Evolutionary conservation across 2,329 filamentous ascomycete species (phyloP).

Genomic region (Teratosphaeria destructans): DNA sequence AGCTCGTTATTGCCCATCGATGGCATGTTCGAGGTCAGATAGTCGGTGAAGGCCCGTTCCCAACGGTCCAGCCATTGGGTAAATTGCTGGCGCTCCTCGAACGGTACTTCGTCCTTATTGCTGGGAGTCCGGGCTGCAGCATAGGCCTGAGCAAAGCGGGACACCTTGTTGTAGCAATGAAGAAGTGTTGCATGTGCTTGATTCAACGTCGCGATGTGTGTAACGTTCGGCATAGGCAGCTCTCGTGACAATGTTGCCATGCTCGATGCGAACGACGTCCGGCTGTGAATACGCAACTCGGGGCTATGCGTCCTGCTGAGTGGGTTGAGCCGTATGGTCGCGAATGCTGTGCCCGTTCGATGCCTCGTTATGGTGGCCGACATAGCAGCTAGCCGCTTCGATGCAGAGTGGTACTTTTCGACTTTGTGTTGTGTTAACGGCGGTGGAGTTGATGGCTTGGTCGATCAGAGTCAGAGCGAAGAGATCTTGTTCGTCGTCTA

Average conservation of each 20-base stretch:
- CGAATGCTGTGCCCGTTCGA: background rate
- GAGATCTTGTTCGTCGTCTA: background rate
- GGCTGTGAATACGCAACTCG: background rate
- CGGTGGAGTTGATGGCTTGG: background rate
- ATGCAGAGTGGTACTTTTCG: background rate
- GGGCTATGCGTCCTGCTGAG: background rate
- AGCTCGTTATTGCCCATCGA: constrained; percentile 19
- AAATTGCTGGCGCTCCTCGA: constrained; percentile 11
- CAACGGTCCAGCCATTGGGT: constrained; percentile 23
- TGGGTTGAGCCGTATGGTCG: background rate
- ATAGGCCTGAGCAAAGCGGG: background rate
- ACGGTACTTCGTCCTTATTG: background rate
- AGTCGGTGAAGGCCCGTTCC: constrained; percentile 22
- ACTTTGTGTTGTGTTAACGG: background rate
- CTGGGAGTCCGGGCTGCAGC: background rate
- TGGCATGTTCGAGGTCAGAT: constrained; percentile 17
- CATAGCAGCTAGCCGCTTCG: background rate
- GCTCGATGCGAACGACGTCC: background rate
- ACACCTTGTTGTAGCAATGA: constrained; percentile 20
- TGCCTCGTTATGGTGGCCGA: background rate
- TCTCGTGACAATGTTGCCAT: constrained; percentile 10
- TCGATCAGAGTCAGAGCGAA: background rate
- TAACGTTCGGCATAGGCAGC: constrained; percentile 22
- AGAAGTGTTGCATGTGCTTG: constrained; percentile 24
- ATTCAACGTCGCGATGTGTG: constrained; percentile 15